Base-by-base conservation (phyloP, 176 grass and related monocot species). In the Hordeum marinum region DNA sequence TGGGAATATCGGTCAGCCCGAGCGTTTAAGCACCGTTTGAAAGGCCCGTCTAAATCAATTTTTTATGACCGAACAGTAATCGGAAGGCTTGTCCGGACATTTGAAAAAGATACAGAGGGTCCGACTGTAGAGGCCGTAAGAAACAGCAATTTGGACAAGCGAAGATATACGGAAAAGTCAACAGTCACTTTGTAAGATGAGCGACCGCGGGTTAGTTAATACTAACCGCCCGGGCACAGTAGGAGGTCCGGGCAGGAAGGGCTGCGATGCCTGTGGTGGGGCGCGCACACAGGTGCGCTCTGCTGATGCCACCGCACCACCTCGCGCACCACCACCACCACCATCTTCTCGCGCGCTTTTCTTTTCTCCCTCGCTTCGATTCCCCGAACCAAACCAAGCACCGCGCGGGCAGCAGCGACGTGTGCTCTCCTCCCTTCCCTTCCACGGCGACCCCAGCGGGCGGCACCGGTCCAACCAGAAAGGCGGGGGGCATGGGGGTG, bases 371-470 rank as follows among this genome's bases (percentile, higher is more conserved):
- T 52, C 4, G 72, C 72, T 75, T 75, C 8, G 72, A 75, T 52
- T 75, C 15, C 72, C 43, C 43, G 11, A 46, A 71, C 17, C 50
- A 8, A 55, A 57, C 7, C 5, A 1, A 55, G 52, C 52, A 29
- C 46, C 15, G 46, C 46, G 32, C 63, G 13, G 27, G 31, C 64
- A 36, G 20, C 68, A 20, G 72, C 45, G 11, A 11, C 36, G 20
- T 41, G 5, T 10, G 63, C 64, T 57, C 65, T 9, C 36, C 2
- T 12, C 41, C 4, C 36, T 52, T 75, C 72, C 3, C 72, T 75
- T 75, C 72, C 72, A 75, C 72, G 72, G 72, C 71, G 71, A 48
- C 42, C 71, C 70, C 71, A 74, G 42, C 32, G 32, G 32, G 32
- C 41, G 70, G 40, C 70, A 41, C 71, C 43, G 71, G 71, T 75